These are phyloP conservation scores for Pneumocystis wakefieldiae DNA, from an alignment of 1,139 yeast genomes.

Conservation along the genomic window DNA sequence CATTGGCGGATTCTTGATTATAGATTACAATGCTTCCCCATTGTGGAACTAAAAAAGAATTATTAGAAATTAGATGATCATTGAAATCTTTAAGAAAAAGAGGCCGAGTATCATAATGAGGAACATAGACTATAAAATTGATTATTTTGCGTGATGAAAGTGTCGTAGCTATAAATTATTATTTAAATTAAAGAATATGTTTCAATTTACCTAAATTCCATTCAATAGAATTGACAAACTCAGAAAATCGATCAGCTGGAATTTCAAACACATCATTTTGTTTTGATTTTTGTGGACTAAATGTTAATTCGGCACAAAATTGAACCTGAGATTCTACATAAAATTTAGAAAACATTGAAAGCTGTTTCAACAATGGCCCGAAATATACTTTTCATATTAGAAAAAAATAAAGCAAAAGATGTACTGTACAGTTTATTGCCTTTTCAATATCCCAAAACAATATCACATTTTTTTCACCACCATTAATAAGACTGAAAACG, in stretches of 20 bases:
- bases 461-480: constrained; percentile 33
- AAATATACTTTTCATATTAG: constrained; percentile 24
- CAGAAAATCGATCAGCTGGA: constrained; percentile 36
- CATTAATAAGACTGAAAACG: constrained; percentile 48
- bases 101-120: constrained; percentile 36
- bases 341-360: constrained; percentile 48
- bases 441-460: constrained; percentile 43
- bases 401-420: not conserved
- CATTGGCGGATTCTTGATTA: constrained; percentile 16
- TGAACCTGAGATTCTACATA: constrained; percentile 68
- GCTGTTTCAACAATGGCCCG: constrained; percentile 30
- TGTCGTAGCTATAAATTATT: not conserved
- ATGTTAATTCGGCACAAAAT: constrained; percentile 39
- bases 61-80: constrained; percentile 30
- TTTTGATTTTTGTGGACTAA: constrained; percentile 18
- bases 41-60: constrained; percentile 71
- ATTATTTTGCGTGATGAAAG: constrained; percentile 39
- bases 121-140: constrained; percentile 54
- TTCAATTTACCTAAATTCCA: constrained; percentile 45
- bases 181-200: not conserved
- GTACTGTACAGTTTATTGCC: constrained; percentile 22
- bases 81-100: constrained; percentile 25
- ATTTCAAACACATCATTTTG: constrained; percentile 19
- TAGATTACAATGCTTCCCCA: constrained; percentile 52
- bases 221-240: constrained; percentile 61